Base-by-base conservation (phyloP, 1,139 yeast species). In the Suhomyces bolitotheri region DNA sequence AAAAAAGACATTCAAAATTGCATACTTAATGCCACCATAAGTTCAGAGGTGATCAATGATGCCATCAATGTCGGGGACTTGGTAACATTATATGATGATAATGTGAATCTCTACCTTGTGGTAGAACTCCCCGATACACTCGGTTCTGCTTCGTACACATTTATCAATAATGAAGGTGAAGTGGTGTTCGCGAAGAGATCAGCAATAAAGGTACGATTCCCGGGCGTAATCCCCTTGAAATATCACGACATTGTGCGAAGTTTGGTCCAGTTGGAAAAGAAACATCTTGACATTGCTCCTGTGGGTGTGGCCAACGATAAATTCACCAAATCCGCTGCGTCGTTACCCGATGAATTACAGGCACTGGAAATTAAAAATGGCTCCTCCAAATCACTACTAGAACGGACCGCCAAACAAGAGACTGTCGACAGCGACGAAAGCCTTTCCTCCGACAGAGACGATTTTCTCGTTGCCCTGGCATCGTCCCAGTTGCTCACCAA, bases 81-180 rank as follows among this genome's bases (percentile, higher is more conserved):
- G 37, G 76, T 70, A 2, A 55, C 64, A 0, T 36, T 69, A 7
- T 40, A 47, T 14, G 55, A 56, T 7, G 67, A 64, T n/a, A 55
- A 56, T 33, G 50, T 60, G 6, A 52, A 56, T 22, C 51, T 68
- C 25, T 64, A 55, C 34, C 45, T 71, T 9, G 59, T 71, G 3
- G 69, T 59, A 7, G 57, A 52, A 2, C 44, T 55, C 23, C 75
- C 76, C 1, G 44, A 45, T 11, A 41, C 47, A 5, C 45, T 69
- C 7, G 51, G 49, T 4, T 53, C 63, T 0, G 44, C 47, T 9
- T 47, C 55, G 22, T 82, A 76, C 46, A 73, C 84, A 0, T 70
- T 78, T 41, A 62, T 80, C 31, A 73, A 74, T 39, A 65, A 71
- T 26, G 72, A 71, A 40, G 92, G 94, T 4, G 76, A 70, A 30